These are phyloP conservation scores for Stemphylium lycopersici DNA, from an alignment of 2,329 filamentous ascomycete genomes.

Conservation along the genomic window DNA sequence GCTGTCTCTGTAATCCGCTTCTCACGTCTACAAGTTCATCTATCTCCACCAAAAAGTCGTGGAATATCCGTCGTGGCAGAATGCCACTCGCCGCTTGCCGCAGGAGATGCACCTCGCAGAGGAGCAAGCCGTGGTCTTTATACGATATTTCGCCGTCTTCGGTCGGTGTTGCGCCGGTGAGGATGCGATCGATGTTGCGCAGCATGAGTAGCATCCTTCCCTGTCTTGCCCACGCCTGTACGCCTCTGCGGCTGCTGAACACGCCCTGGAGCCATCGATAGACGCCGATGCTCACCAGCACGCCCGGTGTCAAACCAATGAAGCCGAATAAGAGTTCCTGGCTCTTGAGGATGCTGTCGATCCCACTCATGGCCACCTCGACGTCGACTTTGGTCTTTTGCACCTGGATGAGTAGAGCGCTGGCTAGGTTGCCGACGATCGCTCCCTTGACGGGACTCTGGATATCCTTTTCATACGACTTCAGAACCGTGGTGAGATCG, in stretches of 20 bases:
- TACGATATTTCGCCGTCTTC: constrained; percentile 80
- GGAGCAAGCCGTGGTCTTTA: constrained; percentile 87
- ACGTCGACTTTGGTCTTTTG: constrained; percentile 99
- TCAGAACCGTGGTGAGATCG: constrained; percentile 88
- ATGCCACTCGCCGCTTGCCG: constrained; percentile 70
- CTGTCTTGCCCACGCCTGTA: constrained; percentile 68
- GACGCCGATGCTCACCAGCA: constrained; percentile 81
- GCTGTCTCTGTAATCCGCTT: constrained; percentile 77
- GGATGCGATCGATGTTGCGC: constrained; percentile 81
- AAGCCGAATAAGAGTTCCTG: constrained; percentile 98
- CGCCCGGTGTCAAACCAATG: constrained; percentile 87
- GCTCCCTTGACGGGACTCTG: constrained; percentile 81
- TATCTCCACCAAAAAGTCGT: constrained; percentile 88
- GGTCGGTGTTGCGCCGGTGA: constrained; percentile 60
- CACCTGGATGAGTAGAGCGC: constrained; percentile 91
- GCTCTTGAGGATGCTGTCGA: constrained; percentile 91
- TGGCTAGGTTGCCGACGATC: constrained; percentile 82
- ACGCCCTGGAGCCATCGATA: constrained; percentile 72
- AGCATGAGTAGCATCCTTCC: constrained; percentile 77
- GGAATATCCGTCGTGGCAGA: constrained; percentile 75
- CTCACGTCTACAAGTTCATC: constrained; percentile 82
- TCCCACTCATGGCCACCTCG: constrained; percentile 93
- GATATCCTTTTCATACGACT: constrained; percentile 89
- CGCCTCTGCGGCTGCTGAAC: constrained; percentile 73
- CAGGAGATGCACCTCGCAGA: constrained; percentile 88